Conservation (phyloP, 352 stramenopile species). For the Phytophthora capsici region DNA sequence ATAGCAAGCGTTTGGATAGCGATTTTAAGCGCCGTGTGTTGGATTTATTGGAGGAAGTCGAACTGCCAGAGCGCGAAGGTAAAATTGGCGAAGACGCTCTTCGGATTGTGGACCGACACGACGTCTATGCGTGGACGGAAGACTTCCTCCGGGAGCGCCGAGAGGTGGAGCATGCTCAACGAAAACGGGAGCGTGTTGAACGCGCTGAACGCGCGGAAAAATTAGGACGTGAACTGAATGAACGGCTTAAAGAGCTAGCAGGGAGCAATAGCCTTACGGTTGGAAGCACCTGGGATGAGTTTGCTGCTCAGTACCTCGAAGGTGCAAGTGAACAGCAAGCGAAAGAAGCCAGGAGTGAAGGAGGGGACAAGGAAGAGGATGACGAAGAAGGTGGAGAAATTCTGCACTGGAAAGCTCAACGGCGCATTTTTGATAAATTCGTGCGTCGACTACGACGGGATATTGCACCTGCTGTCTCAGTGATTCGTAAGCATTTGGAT, state of each 20-base stretch:
- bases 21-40: conserved; percentile 55
- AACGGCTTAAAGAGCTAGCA: conserved; percentile 34
- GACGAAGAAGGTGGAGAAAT: conserved; percentile 21
- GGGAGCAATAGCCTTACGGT: conserved; percentile 23
- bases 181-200: conserved; percentile 58
- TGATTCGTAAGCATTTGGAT: conserved; percentile 41
- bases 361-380: conserved; percentile 7
- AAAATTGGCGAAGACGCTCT: conserved; percentile 37
- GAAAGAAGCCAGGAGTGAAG: conserved; percentile 19
- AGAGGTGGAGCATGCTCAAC: conserved; percentile 52
- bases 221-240: conserved; percentile 39
- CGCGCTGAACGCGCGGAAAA: conserved; percentile 46
- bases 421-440: conserved; percentile 63
- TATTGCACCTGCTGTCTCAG: conserved; percentile 31
- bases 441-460: conserved; percentile 46
- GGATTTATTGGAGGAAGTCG: conserved; percentile 46
- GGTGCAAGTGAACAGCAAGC: conserved; percentile 16
- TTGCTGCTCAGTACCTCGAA: conserved; percentile 23
- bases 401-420: conserved; percentile 54
- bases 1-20: conserved; percentile 47
- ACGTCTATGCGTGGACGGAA: conserved; percentile 76
- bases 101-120: conserved; percentile 48
- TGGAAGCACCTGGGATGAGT: conserved; percentile 38
- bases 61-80: conserved; percentile 19
- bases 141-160: conserved; percentile 48